Evolutionary conservation across 345 rosid genomes (phyloP), one percentile per base, ranked within the genome.

Genomic region (Populus nigra): DNA sequence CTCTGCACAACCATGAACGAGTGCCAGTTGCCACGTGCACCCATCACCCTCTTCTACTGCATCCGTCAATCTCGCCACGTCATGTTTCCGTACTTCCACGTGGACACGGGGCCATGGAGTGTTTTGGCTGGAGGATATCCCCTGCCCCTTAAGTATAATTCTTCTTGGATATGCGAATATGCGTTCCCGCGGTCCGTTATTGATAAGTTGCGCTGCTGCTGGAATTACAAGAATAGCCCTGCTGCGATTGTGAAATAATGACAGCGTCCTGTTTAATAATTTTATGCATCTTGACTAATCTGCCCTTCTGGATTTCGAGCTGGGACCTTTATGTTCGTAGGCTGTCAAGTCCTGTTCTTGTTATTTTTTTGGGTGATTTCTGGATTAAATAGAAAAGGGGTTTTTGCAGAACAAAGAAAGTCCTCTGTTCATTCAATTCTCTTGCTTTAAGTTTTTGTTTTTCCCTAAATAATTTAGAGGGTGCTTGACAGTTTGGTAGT

Each of bases 151-250:
- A 2, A 50, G 89, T 57, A 87, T 84, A 47, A 79, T 84, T 71
- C 88, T 9, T 49, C 50, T 12, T 25, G 87, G 83, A 84, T 86
- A 88, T 88, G 65, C 91, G 88, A 80, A 87, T 88, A 86, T 87
- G 80, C 88, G 5, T 55, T 69, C 18, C 72, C 74, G 75, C 71
- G 27, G 61, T 1, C 41, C 77, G 5, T 8, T 3, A 35, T n/a
- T 23, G 17, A 11, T 39, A 17, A 5, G 2, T 13, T 35, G 6
- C 0, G 71, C 69, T 31, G 47, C 35, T 5, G 0, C 0, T 1
- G 49, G 5, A 80, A 80, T 81, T 69, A 85, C 91, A 8, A 7
- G 3, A 27, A 68, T 77, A 57, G n/a, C 87, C 88, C 50, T 18
- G 0, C 2, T 1, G 6, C 8, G 20, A 18, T 11, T 41, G n/a